Percentiles rank a stretch among this genome's conserved stretches.
These are phyloP conservation scores for Musa schizocarpa DNA, from an alignment of 176 grass and related monocot genomes.

Conservation along the genomic window DNA sequence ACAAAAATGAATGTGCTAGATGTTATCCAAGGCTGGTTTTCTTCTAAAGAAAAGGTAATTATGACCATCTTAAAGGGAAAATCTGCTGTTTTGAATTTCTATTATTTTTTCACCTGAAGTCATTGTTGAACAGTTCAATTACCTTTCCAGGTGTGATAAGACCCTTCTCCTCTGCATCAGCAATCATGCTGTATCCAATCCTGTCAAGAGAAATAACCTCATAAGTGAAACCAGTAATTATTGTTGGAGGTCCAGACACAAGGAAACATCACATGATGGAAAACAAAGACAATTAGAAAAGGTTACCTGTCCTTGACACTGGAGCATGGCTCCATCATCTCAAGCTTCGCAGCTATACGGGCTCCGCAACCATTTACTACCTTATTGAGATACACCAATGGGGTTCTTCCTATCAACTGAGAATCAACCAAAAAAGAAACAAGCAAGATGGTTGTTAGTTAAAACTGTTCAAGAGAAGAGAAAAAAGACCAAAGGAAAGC, in stretches of 20 bases:
- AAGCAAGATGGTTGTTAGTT: conserved; percentile 2
- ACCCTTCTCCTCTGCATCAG: conserved; percentile 36
- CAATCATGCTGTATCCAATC: conserved; percentile 44
- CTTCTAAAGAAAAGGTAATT: not conserved
- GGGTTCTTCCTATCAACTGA: conserved; percentile 46
- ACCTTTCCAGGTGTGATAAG: conserved; percentile 36
- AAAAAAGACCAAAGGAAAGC: not conserved
- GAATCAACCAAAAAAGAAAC: not conserved
- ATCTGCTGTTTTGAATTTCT: not conserved
- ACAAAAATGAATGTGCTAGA: not conserved
- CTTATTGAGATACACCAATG: conserved; percentile 46
- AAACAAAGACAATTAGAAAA: conserved; percentile 1
- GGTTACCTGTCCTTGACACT: conserved; percentile 48
- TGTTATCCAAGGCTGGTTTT: not conserved
- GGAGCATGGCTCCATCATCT: conserved; percentile 49
- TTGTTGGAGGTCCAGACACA: not conserved
- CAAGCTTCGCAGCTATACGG: conserved; percentile 41
- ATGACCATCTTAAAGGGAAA: not conserved
- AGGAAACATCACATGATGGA: not conserved
- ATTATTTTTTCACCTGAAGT: not conserved
- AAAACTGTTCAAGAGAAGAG: not conserved
- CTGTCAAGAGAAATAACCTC: conserved; percentile 13
- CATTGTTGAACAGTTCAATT: not conserved
- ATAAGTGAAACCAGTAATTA: not conserved
- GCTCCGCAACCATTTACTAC: conserved; percentile 29